phyloP scores from a whole-genome alignment of 2,329 filamentous ascomycete species.

The Hymenoscyphus fraxineus region DNA sequence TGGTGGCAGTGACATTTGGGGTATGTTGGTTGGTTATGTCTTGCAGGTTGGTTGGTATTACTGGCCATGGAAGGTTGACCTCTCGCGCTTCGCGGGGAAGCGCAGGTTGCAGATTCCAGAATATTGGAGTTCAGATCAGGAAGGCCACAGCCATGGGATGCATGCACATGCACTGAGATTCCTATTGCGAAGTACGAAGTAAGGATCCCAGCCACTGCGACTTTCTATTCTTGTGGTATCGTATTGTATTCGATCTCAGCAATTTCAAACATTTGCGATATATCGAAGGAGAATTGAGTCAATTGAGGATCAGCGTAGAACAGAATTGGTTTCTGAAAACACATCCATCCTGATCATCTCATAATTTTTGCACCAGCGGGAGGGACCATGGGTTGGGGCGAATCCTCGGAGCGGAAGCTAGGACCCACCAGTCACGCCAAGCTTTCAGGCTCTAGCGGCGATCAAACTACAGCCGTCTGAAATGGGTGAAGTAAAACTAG shows the following conservation, averaged over 20 bases:
- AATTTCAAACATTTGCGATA: no score
- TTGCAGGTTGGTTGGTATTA: neutral
- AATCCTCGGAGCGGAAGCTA: neutral
- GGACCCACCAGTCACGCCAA: neutral
- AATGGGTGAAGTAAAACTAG: neutral
- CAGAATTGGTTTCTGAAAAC: neutral
- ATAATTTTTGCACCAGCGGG: neutral
- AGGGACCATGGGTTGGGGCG: neutral
- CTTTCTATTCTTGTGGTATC: no score
- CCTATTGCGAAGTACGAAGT: no score
- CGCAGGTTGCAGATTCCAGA: neutral
- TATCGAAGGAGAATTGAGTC: neutral
- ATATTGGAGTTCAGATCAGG: neutral
- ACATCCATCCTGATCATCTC: neutral
- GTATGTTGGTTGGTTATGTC: neutral
- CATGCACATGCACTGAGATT: no score
- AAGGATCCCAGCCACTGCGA: no score
- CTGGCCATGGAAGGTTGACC: neutral
- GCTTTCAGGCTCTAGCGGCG: neutral
- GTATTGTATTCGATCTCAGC: no score
- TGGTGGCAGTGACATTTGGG: neutral
- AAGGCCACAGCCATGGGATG: neutral
- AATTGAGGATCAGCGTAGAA: neutral
- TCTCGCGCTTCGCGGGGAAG: constrained; percentile 1
- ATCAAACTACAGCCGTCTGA: neutral